Evolutionary conservation across 495 filamentous ascomycete genomes (phyloP), one percentile per base, ranked within the genome.

Genomic region (Chaetomium tenue): DNA sequence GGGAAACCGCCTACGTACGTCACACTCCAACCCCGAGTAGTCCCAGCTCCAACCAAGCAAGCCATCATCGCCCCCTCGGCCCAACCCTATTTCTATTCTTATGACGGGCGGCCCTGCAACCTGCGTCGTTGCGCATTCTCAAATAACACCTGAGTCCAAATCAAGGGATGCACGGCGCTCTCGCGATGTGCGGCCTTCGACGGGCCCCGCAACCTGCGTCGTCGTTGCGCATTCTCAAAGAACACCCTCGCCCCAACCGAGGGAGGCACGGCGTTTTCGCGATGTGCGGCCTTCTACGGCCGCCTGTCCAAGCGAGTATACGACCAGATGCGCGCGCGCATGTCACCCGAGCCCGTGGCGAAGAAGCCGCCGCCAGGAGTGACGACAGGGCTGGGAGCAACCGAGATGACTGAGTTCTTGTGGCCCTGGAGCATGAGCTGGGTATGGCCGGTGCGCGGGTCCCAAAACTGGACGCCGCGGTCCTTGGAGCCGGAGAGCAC

Each of bases 381-480:
- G 26, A 90, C 88, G 11, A 91, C 90, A 55, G 91, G 91, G 76
- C 90, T 92, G 39, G 91, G 91, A 15, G 91, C 91, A 47, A 96
- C 92, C 26, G 89, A 92, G 71, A 95, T 94, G 62, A 95, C 91
- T 37, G 90, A 92, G 78, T 95, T 94, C 80, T 93, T 93, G 75
- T 95, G 92, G 33, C 92, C 91, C 75, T 95, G 91, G 58, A 95
- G 84, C 91, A 93, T 94, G 77, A 96, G 86, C 75, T 95, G 91
- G 7, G 91, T 89, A 71, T 88, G 88, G 15, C 91, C 92, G 53
- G 89, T 94, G 70, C 87, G 84, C 16, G 92, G 90, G 72, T 95
- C 90, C 91, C 91, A 96, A 81, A 96, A 95, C 74, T 94, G 92
- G 22, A 96, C 91, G 46, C 91, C 92, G 48, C 91, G 82, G 71